A percentile compares a stretch with the other conserved stretches of the same genome.
Conservation (phyloP, 1,139 yeast species). For the Candida tropicalis region DNA sequence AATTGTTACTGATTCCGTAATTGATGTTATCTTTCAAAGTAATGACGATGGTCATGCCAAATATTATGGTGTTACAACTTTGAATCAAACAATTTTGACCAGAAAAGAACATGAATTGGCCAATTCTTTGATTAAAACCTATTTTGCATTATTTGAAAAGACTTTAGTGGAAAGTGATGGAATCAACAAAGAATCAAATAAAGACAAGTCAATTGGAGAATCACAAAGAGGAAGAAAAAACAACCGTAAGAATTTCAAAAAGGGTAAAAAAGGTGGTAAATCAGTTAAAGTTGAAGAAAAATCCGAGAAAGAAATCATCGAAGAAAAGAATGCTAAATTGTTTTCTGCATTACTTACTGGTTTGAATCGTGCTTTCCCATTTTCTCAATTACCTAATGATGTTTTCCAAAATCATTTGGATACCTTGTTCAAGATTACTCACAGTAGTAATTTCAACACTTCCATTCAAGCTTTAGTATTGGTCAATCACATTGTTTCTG, state of each 20-base stretch:
- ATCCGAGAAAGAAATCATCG: conserved; percentile 69
- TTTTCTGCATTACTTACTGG: conserved; percentile 94
- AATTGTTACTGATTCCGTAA: conserved; percentile 74
- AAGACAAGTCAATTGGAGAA: conserved; percentile 40
- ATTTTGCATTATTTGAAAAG: conserved; percentile 85
- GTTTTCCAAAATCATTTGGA: conserved; percentile 78
- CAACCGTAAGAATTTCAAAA: conserved; percentile 50
- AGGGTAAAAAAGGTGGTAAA: conserved; percentile 77
- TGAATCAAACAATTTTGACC: conserved; percentile 90
- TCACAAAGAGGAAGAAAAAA: conserved; percentile 56
- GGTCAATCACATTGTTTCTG: conserved; percentile 71
- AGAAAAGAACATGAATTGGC: conserved; percentile 77
- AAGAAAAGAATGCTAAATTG: conserved; percentile 82
- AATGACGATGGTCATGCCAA: conserved; percentile 83
- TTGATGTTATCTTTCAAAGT: conserved; percentile 72
- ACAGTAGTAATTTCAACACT: conserved; percentile 91
- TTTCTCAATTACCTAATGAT: conserved; percentile 73
- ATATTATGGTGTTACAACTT: conserved; percentile 83
- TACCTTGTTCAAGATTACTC: conserved; percentile 86
- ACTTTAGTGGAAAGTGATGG: conserved; percentile 69
- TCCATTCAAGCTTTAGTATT: conserved; percentile 89
- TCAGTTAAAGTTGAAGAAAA: conserved; percentile 68
- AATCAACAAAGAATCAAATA: conserved; percentile 42
- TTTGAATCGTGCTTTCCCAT: conserved; percentile 94
- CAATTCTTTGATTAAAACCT: conserved; percentile 77